phyloP scores from a whole-genome alignment of 345 rosid genomes.

The Corchorus capsularis region DNA sequence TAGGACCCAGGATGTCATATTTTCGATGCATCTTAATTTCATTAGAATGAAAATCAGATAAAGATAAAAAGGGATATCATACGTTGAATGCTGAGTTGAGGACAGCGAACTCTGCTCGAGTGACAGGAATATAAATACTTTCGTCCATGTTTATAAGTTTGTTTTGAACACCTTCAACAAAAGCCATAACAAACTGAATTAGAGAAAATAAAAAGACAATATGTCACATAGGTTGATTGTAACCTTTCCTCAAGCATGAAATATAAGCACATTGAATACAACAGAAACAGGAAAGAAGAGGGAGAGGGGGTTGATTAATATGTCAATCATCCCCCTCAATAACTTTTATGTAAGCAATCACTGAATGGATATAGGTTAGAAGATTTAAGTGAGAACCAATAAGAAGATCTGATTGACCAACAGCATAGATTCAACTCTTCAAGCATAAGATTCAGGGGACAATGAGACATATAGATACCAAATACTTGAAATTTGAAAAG shows the following conservation, averaged over 20 bases:
- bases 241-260: not conserved
- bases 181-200: conserved; percentile 24
- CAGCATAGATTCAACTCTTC: not conserved
- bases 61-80: conserved; percentile 28
- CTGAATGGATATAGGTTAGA: not conserved
- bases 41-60: not conserved
- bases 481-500: not conserved
- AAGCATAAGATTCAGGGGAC: not conserved
- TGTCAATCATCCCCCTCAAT: not conserved
- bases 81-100: conserved; percentile 77
- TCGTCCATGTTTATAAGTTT: conserved; percentile 76
- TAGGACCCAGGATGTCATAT: not conserved
- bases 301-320: too few species aligned
- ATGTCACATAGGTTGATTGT: not conserved
- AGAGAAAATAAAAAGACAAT: conserved; percentile 5
- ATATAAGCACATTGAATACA: not conserved
- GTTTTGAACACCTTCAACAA: conserved; percentile 76
- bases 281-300: not conserved
- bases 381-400: not conserved
- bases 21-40: not conserved
- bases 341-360: not conserved
- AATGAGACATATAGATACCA: not conserved
- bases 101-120: conserved; percentile 78
- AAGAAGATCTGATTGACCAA: not conserved
- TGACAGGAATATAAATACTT: conserved; percentile 76